Evolutionary conservation across 495 filamentous ascomycete genomes (phyloP), one percentile per base, ranked within the genome.

Genomic region (Tetracladium setigerum): DNA sequence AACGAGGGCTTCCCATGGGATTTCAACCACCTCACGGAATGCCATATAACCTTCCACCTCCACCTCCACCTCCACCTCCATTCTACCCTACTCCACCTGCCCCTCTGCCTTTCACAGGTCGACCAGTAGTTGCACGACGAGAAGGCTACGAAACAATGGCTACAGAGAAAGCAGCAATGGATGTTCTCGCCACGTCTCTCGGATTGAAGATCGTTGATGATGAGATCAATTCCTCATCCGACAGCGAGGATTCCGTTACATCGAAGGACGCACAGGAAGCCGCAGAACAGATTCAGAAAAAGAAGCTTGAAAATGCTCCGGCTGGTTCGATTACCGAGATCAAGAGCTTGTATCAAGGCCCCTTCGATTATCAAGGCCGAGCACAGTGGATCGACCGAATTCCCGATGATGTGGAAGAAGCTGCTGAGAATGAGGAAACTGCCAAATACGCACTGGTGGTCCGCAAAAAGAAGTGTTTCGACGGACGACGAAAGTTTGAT

Each of bases 401-500:
- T 17, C 74, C 72, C 4, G 59, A 69, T 14, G 67, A 76, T 47
- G 47, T 75, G 11, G 62, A 63, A 13, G 60, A 67, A 7, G 60
- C 71, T 1, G 74, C 66, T 0, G 74, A 79, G 50, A 68, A 74
- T 39, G 65, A 62, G 5, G 68, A 77, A 33, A 76, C 68, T 10
- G 67, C 64, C 16, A 72, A 76, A 54, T 78, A 66, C 44, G 75
- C 73, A 5, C 55, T 81, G 8, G 50, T 81, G 10, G 62, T 77
- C 1, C 67, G 77, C 24, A 70, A 79, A 27, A 41, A 49, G 45
- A 58, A 60, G 18, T 77, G 74, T 47, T 75, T 71, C 62, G 73
- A 73, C 45, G 70, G 80, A 52, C 69, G 73, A 17, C 78, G 77
- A 63, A 76, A 73, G 43, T 65, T 84, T 18, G 61, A 73, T 17